Evolutionary conservation across 2,329 filamentous ascomycete genomes (phyloP), one percentile per base, ranked within the genome.

Genomic region (Sporothrix dimorphospora): DNA sequence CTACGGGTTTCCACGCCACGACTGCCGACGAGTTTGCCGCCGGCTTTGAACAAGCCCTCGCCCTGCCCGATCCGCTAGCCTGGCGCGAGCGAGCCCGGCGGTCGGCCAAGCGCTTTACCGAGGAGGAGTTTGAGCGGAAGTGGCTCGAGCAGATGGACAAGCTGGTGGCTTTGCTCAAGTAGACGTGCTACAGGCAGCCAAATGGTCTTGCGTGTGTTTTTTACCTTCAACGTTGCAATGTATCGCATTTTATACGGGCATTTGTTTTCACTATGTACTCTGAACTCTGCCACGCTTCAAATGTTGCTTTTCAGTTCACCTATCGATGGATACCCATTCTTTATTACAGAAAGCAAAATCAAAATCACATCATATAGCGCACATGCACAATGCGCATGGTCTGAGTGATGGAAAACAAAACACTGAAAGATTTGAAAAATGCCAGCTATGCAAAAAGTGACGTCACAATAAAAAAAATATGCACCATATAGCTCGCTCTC

Each of bases 1-100:
- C 91, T 12, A 98, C 92, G 88, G 95, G 96, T 5, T 98, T 95
- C 83, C 94, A 95, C 77, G 95, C 94, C 0, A 91, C 90, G 1
- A 95, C 91, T 0, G 84, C 88, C 8, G 84, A 88, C 3, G 91
- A 97, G 73, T 99, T 97, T 79, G 94, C 95, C 0, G 84, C 88
- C 12, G 93, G 88, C 0, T 99, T 94, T 78, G 89, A 91, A 74
- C 89, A 92, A 78, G 95, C 94, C 0, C 82, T 98, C 7, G 87
- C 87, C 0, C 83, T 96, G 4, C 84, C 89, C 16, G 89, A 97
- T 73, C 92, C 91, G 24, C 81, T 94, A 19, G 89, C 88, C 0
- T 93, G 97, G 85, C 87, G 96, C 27, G 81, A 86, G 42, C 85
- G 95, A 72, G 95, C 96, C 0, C 87, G 94, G 49, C 84, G 87